Evolutionary conservation across 176 grass and related monocot species (phyloP), one percentile per base, ranked within the genome.

Genomic region (Hsuehochloa calcarea): DNA sequence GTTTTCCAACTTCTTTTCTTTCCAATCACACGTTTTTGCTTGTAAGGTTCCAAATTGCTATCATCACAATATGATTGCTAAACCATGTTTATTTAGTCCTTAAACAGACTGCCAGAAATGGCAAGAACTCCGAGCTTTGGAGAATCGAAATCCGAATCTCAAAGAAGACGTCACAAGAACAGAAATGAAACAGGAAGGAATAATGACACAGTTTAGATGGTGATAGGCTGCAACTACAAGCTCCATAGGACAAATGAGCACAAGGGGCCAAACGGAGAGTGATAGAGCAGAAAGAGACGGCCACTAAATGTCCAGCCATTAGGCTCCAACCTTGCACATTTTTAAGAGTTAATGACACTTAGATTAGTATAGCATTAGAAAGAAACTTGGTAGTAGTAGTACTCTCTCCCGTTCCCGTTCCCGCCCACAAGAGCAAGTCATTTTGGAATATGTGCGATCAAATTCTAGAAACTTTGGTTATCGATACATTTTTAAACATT

Each of bases 231-330:
- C 19, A 67, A 68, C 11, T 11, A 49, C 65, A 25, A 56, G 46
- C 37, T n/a, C 39, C 43, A 47, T 46, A 0, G 55, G 56, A 74
- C 41, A 73, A 64, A 50, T 10, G 56, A 47, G 52, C 31, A 47
- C 20, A 25, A 50, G 84, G 11, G 56, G n/a, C n/a, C 40, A 71
- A 73, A 7, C 15, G 15, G 39, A 63, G 75, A 78, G 14, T 22
- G 67, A 52, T 50, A 52, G 54, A 80, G 77, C 6, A 55, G 85
- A 87, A 65, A 86, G 46, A 11, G 76, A 73, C 68, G 10, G 34
- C 16, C 85, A 80, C 85, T 74, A 22, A 34, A 31, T 29, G 27
- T 7, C n/a, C 16, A 46, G 4, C 17, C 29, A 76, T 76, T 46
- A 77, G 74, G 38, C 15, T 40, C 75, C 58, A 45, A 63, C 39